Conservation (phyloP, 371 early-diverging fungal genomes). For the Mortierella sp. region DNA sequence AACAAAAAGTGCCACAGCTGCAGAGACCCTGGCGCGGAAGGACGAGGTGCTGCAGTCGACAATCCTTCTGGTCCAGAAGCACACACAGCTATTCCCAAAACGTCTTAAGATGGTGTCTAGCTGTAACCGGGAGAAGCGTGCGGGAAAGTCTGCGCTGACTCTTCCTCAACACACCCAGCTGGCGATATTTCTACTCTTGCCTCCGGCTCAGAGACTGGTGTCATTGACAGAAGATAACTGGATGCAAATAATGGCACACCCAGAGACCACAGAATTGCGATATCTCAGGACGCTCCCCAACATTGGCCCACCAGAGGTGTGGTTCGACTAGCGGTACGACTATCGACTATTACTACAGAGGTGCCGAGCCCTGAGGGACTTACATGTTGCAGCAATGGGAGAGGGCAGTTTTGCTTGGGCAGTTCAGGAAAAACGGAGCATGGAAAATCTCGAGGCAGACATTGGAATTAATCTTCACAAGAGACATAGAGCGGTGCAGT, state of each 20-base stretch:
- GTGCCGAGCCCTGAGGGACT: neutral
- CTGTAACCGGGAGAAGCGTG: neutral
- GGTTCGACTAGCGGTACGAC: neutral
- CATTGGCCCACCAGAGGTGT: neutral
- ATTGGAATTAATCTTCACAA: too few relatives aligned
- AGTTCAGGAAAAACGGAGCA: neutral
- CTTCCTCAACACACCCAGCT: neutral
- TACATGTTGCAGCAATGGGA: neutral
- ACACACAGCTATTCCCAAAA: neutral
- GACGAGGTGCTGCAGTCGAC: neutral
- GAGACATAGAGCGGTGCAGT: neutral
- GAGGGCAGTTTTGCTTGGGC: slow-evolving; percentile 1
- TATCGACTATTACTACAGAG: neutral
- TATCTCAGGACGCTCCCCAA: neutral
- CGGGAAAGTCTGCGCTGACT: too few relatives aligned
- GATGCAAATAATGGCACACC: neutral
- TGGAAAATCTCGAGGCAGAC: neutral
- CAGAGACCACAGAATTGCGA: neutral
- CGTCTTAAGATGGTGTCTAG: neutral
- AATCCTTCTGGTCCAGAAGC: neutral
- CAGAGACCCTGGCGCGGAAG: neutral
- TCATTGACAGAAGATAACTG: neutral
- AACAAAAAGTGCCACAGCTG: neutral
- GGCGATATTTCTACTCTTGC: neutral
- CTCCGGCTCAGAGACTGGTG: neutral